phyloP scores from a whole-genome alignment of 805 yeast species.

The Saccharomycopsis synnaedendra region DNA sequence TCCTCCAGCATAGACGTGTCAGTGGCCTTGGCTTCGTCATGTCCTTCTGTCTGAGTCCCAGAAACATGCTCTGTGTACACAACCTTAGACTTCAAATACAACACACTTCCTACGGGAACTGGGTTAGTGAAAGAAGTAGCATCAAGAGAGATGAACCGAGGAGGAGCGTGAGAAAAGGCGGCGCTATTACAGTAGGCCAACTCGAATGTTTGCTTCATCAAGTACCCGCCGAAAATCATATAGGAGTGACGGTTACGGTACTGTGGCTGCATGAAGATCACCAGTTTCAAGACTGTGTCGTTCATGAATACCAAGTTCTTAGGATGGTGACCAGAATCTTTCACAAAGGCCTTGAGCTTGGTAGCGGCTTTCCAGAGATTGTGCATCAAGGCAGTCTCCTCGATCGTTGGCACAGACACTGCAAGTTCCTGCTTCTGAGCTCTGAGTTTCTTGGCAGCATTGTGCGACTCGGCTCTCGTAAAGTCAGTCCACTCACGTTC shows the following conservation, averaged over 20 bases:
- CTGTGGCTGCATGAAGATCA: constrained; percentile 92
- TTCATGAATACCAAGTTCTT: constrained; percentile 51
- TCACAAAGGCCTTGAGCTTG: constrained; percentile 20
- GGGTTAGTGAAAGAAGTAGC: constrained; percentile 89
- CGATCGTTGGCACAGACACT: constrained; percentile 62
- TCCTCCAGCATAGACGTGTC: constrained; percentile 3
- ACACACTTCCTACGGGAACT: constrained; percentile 89
- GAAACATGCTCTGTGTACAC: constrained; percentile 73
- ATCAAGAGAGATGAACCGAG: constrained; percentile 83
- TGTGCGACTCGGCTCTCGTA: constrained; percentile 81
- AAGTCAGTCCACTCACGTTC: constrained; percentile 76
- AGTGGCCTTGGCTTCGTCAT: neutral
- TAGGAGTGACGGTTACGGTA: constrained; percentile 89
- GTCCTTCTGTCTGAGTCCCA: neutral
- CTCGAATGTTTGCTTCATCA: constrained; percentile 86
- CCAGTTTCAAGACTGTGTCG: constrained; percentile 59
- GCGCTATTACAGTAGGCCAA: constrained; percentile 90
- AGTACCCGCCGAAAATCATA: constrained; percentile 92
- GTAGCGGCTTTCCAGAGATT: constrained; percentile 55
- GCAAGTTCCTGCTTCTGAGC: constrained; percentile 53
- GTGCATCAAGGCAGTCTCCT: constrained; percentile 67
- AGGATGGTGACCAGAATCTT: constrained; percentile 27
- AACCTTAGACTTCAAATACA: constrained; percentile 71
- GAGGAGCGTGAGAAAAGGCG: constrained; percentile 73
- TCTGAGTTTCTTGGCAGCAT: constrained; percentile 71